Base-by-base conservation (phyloP, 2,329 filamentous ascomycete species). In the Dactylonectria estremocensis region DNA sequence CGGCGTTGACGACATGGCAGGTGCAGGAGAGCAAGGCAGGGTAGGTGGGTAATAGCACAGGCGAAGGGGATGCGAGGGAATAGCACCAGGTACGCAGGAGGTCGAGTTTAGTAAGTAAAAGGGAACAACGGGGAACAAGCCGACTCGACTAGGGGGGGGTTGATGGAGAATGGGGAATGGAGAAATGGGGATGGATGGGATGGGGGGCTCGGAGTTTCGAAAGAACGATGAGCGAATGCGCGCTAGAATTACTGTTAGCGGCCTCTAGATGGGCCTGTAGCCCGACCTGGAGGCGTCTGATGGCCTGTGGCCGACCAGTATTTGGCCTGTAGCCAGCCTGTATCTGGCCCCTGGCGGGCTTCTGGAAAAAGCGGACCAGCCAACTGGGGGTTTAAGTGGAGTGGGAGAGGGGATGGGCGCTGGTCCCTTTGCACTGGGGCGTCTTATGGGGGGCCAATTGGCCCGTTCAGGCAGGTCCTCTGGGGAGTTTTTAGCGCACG, bases 291-390 rank as follows among this genome's bases (percentile, higher is more conserved):
- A n/a, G n/a, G n/a, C n/a, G n/a, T n/a, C n/a, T n/a, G n/a, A 14
- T 40, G 31, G 31, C 31, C 31, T 35, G 31, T n/a, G 31, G 31
- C 13, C 13, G 35, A 9, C 35, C 9, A 11, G 35, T 37, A 37
- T 11, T 11, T 37, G 35, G 35, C 35, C 35, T 37, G 35, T 37
- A 37, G 10, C 35, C 13, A 9, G 35, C 35, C 35, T 37, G 35
- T 10, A 31, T 49, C 63, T 55, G 48, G 46, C 56, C 61, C 68
- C 67, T 69, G 69, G 64, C 53, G 69, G 70, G 69, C 73, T 74
- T 74, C 72, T 73, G 62, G 71, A 74, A 74, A 71, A 74, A 74
- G 65, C 69, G 71, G 71, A 71, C 63, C 69, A 65, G 69, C 64
- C 4, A 63, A 61, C 43, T 62, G 50, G 43, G 56, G 52, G 22